Base-by-base conservation (phyloP, 805 yeast species). In the Vanderwaltozyma verrucispora region DNA sequence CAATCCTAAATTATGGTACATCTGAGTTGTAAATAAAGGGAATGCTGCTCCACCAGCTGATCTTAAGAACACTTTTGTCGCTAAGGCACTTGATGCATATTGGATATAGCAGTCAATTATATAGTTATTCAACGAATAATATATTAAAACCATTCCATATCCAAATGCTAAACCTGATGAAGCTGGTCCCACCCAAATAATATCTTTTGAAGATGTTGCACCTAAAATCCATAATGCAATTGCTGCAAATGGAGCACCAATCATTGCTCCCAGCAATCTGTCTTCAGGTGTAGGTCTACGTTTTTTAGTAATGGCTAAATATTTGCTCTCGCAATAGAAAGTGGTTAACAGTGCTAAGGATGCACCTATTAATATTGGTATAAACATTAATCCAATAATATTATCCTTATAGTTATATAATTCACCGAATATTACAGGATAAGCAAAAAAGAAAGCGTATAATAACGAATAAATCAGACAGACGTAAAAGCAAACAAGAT, bases 371-470 rank as follows among this genome's bases (percentile, higher is more conserved):
- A 87, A 64, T 50, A 87, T 87, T 18, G 95, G 95, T 51, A 87
- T 80, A 49, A 83, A 72, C 94, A 87, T 84, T 48, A 87, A 64
- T 23, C 96, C 96, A 47, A 82, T 77, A 36, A 68, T 67, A 49
- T 84, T 83, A 59, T 85, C 94, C 46, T 78, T 69, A 61, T 68
- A 86, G 33, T 77, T 84, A 52, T 87, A 83, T 37, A 86, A 68
- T 38, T 77, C 81, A 38, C 69, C 72, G 59, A 87, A 87, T 35
- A 87, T 83, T 37, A 80, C 94, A 4, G 96, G 96, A 63, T 82
- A 87, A 1, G 96, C 96, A 63, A 86, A 86, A 76, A 87, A 87
- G 67, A 87, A 87, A 10, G 95, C 95, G 54, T 87, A 87, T 35
- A 87, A 68, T 56, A 87, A 68, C n/a, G 95, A 80, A 65, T 87